These are phyloP conservation scores for Forsythia suspensa DNA, from an alignment of 257 asterid species.

Conservation along the genomic window DNA sequence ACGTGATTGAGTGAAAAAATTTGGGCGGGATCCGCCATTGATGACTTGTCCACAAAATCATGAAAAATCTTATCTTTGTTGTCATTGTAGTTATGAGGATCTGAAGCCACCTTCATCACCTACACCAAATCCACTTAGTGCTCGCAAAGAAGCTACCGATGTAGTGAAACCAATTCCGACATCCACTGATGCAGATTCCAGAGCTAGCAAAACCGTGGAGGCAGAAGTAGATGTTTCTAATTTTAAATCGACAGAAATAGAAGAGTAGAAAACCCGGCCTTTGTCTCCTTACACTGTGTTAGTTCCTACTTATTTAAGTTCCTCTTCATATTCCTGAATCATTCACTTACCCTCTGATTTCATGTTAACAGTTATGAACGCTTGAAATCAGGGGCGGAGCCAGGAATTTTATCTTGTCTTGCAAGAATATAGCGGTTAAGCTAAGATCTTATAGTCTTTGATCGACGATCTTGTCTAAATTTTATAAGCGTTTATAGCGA, in stretches of 20 bases:
- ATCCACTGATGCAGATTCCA: neutral
- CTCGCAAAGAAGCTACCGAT: neutral
- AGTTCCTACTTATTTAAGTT: neutral
- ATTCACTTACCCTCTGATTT: constrained; percentile 20
- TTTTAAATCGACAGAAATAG: neutral
- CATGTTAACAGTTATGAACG: constrained; percentile 50
- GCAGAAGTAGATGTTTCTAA: neutral
- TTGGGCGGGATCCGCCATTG: too few relatives aligned
- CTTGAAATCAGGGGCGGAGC: too few relatives aligned
- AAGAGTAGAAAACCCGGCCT: constrained; percentile 13
- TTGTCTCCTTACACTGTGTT: constrained; percentile 34
- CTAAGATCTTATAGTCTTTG: too few relatives aligned
- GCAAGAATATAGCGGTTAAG: too few relatives aligned
- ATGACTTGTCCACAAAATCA: neutral
- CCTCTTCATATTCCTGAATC: neutral
- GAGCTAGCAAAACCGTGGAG: neutral
- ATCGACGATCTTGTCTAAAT: too few relatives aligned
- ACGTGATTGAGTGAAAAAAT: too few relatives aligned
- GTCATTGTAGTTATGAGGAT: constrained; percentile 26
- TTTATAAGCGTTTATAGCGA: too few relatives aligned
- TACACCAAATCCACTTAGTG: constrained; percentile 25
- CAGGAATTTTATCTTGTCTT: too few relatives aligned
- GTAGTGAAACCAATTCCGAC: neutral
- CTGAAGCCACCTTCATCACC: constrained; percentile 34
- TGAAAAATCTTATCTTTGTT: neutral